A percentile compares a stretch with the other conserved stretches of the same genome.
Conservation (phyloP, 2,329 filamentous ascomycete species). For the Hypoxylon sp. region DNA sequence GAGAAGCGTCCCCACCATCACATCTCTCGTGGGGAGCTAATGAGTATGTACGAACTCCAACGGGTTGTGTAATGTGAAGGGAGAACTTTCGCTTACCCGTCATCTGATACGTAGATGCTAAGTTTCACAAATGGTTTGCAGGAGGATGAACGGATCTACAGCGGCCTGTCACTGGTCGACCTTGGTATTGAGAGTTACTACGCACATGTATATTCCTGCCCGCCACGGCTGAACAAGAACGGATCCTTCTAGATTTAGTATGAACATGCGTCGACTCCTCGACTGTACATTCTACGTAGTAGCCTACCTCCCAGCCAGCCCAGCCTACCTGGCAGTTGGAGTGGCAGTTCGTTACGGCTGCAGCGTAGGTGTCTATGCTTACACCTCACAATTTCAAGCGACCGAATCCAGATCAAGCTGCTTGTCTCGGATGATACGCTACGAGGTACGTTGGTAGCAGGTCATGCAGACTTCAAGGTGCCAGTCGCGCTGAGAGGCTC, state of each 20-base stretch:
- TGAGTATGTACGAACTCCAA: background rate
- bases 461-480: background rate
- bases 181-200: background rate
- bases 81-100: background rate
- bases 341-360: background rate
- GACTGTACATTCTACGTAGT: too few species aligned
- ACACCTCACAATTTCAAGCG: constrained; percentile 10
- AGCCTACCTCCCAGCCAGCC: too few species aligned
- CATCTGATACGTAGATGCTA: background rate
- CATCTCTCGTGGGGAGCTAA: background rate
- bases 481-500: constrained; percentile 10
- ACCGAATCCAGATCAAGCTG: constrained; percentile 19
- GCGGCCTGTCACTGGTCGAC: background rate
- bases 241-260: constrained; percentile 4
- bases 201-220: background rate
- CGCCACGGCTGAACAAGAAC: background rate
- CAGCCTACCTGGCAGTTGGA: background rate
- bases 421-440: constrained; percentile 16
- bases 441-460: background rate
- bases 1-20: constrained; percentile 1
- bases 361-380: constrained; percentile 8
- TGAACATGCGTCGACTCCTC: constrained; percentile 13
- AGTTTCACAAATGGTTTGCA: background rate
- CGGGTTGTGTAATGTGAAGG: background rate
- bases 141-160: background rate